Evolutionary conservation across 441 rosid genomes (phyloP), one percentile per base, ranked within the genome.

Genomic region (Jatropha podagrica): DNA sequence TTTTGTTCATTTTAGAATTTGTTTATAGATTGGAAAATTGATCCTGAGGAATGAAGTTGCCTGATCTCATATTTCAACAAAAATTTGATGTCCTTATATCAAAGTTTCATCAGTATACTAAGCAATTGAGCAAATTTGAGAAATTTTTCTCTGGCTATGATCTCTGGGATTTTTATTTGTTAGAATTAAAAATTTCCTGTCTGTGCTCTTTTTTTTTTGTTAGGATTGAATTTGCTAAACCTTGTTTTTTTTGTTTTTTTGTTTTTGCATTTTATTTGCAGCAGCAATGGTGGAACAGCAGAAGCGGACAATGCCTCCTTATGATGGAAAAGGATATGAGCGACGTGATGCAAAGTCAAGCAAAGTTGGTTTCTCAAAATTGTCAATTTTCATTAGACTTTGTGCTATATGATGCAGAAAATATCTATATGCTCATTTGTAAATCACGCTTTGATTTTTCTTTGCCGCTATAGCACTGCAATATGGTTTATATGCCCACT

Each of bases 281-380:
- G 76, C 80, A 83, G 81, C 85, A 71, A 76, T 80, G 78, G 74
- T 76, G 42, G 92, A 81, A 74, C 90, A 81, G 75, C 92, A 87
- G 55, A 89, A 85, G 82, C 93, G 82, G 74, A 60, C 81, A 26
- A 83, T 75, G 61, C 85, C 86, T 83, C 73, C 86, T 54, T 94
- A 88, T 71, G 95, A 90, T 75, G 82, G 88, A 84, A 88, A 87
- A 83, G 65, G 79, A 71, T 90, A 86, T 46, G 94, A 95, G 80
- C 88, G 86, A 42, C 91, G 79, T 69, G 90, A 89, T 74, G 79
- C 83, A 80, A 86, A 86, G 72, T 80, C 86, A 54, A 85, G 74
- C 86, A 89, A 93, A 83, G 98, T 94, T 83, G 67, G 91, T 81
- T 82, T 81, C 74, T 82, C 51, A 18, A 83, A 80, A 67, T 79